Conservation (phyloP, 2,329 filamentous ascomycete genomes). For the Talaromyces sp. region DNA sequence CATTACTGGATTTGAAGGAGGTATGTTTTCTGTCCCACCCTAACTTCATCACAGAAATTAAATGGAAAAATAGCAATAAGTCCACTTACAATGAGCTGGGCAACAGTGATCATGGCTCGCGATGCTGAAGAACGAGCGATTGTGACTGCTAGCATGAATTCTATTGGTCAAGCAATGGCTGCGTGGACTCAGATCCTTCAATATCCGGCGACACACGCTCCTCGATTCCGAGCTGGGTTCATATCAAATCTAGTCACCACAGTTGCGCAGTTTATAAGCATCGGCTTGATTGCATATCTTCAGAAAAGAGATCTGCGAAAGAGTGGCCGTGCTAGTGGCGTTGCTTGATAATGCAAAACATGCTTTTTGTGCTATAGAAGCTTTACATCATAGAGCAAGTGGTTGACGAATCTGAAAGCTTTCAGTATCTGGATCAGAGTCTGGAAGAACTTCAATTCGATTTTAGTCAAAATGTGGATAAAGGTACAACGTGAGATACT, state of each 20-base stretch:
- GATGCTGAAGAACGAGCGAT: constrained; percentile 43
- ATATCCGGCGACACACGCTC: constrained; percentile 37
- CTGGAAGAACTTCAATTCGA: too few species aligned
- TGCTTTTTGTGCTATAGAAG: background rate
- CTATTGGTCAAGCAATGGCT: constrained; percentile 42
- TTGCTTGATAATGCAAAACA: background rate
- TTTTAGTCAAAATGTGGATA: too few species aligned
- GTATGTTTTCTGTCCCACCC: constrained; percentile 23
- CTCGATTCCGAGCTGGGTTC: constrained; percentile 29
- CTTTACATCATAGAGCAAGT: background rate
- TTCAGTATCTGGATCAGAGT: too few species aligned
- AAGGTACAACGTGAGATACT: too few species aligned
- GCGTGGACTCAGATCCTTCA: constrained; percentile 41
- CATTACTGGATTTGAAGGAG: constrained; percentile 38
- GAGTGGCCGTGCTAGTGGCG: background rate
- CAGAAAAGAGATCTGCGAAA: constrained; percentile 11
- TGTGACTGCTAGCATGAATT: constrained; percentile 44
- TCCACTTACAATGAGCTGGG: constrained; percentile 41
- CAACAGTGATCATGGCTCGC: constrained; percentile 36
- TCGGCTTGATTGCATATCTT: constrained; percentile 26
- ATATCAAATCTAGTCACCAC: constrained; percentile 32
- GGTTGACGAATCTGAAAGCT: background rate
- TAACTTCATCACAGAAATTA: background rate
- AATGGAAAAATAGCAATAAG: constrained; percentile 22
- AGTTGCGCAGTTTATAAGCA: constrained; percentile 31